Evolutionary conservation across 345 rosid genomes (phyloP), one percentile per base, ranked within the genome.

Genomic region (Pistacia atlantica): DNA sequence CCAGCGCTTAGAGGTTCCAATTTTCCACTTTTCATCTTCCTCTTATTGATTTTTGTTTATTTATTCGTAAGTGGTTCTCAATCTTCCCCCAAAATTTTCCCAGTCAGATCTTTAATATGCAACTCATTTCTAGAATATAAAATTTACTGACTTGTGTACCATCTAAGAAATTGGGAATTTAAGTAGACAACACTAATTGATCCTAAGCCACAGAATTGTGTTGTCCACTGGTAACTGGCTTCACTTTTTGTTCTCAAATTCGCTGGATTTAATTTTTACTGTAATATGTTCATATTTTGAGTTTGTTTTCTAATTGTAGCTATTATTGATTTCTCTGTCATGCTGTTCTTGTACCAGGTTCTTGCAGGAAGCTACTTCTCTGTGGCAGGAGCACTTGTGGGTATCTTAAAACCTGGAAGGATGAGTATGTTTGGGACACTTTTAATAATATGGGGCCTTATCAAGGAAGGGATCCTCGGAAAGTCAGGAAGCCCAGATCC

Each of bases 401-500:
- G 99, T 65, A 57, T 92, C 75, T 81, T 93, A 35, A 95, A 88
- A 80, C 94, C 93, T 0, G 98, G 98, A 42, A 95, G 99, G 81
- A 95, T 93, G 98, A 86, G 95, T 81, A 89, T 92, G 98, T 95
- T 95, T 51, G 98, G 99, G 62, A 92, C 98, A 0, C 91, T 92
- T 58, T 78, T 93, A 56, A 78, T 93, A 35, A 80, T 90, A 38
- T 95, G 97, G 99, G 98, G 99, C 51, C 97, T 93, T 64, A 90
- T 95, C 74, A 92, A 93, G 89, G 98, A 93, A 81, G 98, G 97
- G 59, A 89, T 95, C 71, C 81, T 89, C 81, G 89, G 92, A 77
- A 93, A 95, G 88, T 92, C 94, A 5, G 86, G 35, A 35, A 89
- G 86, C 79, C 83, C 89, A 2, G 97, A 95, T 81, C 98, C 97